phyloP scores from a whole-genome alignment of 1,139 yeast genomes.

The Blastobotrys niveus region DNA sequence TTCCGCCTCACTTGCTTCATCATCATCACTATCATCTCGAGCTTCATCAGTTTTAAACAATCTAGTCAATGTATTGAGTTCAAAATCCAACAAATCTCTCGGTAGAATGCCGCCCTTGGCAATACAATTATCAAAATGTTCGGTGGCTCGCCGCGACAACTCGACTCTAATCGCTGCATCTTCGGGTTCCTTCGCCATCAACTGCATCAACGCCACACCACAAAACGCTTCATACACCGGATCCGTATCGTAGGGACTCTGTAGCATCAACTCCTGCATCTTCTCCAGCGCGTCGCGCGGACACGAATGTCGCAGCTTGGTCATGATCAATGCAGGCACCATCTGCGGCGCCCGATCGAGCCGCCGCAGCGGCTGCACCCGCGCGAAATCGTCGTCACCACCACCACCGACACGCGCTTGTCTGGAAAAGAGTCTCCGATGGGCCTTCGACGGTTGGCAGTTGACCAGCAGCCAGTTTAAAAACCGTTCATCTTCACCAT shows the following conservation, averaged over 20 bases:
- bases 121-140: conserved; percentile 34
- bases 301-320: conserved; percentile 22
- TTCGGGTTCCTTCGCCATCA: conserved; percentile 16
- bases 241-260: conserved; percentile 43
- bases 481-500: conserved; percentile 26
- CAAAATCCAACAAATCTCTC: conserved; percentile 21
- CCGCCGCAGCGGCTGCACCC: conserved; percentile 10
- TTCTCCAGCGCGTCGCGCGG: conserved; percentile 25
- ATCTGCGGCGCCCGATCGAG: conserved; percentile 23
- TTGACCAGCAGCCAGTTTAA: conserved; percentile 28
- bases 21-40: conserved; percentile 13
- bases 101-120: conserved; percentile 29
- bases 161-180: conserved; percentile 5
- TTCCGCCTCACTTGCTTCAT: conserved; percentile 1
- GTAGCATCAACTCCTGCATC: conserved; percentile 41
- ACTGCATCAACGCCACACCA: conserved; percentile 28
- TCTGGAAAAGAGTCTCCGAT: conserved; percentile 1
- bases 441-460: conserved; percentile 17
- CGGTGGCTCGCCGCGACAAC: conserved; percentile 21
- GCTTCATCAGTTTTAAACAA: conserved; percentile 11
- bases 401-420: background rate
- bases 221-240: conserved; percentile 37
- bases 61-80: conserved; percentile 10
- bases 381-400: background rate
- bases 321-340: conserved; percentile 21